phyloP scores from a whole-genome alignment of 2,329 filamentous ascomycete genomes.

The Apiospora sp. region DNA sequence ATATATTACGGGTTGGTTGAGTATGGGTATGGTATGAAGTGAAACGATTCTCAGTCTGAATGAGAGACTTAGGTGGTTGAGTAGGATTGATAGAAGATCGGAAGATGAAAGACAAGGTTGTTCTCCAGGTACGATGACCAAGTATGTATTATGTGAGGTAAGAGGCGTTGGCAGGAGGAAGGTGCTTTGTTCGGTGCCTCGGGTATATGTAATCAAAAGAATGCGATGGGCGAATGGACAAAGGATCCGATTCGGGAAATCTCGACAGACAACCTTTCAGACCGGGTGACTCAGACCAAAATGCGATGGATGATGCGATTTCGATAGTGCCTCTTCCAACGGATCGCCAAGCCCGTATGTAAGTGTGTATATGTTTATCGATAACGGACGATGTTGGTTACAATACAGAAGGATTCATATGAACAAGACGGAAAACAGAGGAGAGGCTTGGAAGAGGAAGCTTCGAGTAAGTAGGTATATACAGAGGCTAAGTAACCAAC shows the following conservation, averaged over 20 bases:
- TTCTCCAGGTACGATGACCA: background rate
- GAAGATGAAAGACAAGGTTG: background rate
- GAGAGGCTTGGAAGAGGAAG: background rate
- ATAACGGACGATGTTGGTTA: background rate
- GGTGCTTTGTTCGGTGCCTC: conserved; percentile 18
- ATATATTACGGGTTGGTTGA: too few species aligned
- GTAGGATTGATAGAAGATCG: background rate
- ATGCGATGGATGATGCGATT: conserved; percentile 22
- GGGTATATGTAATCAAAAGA: conserved; percentile 10
- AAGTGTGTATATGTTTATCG: conserved; percentile 10
- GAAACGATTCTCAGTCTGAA: background rate
- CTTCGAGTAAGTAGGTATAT: background rate
- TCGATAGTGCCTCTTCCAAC: background rate
- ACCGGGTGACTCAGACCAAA: conserved; percentile 25
- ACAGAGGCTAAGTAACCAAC: background rate
- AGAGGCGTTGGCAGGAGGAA: conserved; percentile 6
- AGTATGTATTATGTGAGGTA: conserved; percentile 13
- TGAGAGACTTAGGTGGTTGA: background rate
- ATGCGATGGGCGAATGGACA: background rate
- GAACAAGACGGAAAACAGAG: background rate
- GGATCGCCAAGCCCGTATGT: background rate
- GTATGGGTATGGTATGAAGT: background rate
- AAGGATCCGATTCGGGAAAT: conserved; percentile 13
- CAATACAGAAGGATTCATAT: background rate
- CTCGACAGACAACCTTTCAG: background rate